Evolutionary conservation across 371 early-diverging fungal species (phyloP), one percentile per base, ranked within the genome.

Genomic region (Mycotypha africana): DNA sequence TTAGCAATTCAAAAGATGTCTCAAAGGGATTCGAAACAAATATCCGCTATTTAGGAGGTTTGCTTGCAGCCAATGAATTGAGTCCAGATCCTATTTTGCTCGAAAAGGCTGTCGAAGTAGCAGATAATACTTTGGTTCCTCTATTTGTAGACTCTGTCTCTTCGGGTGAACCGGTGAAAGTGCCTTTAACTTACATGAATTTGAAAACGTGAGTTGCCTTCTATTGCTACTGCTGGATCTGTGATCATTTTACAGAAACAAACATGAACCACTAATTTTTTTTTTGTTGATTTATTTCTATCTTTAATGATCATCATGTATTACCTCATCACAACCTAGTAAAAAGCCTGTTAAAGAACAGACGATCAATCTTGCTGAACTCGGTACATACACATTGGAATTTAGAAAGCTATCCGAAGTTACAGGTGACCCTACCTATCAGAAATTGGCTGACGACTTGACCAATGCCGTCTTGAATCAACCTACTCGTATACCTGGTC

Each of bases 351-450:
- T 32, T 19, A 11, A 24, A 7, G 37, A 43, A 11, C 38, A 44
- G 12, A 37, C 36, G 6, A 53, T 65, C 17, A 54, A 55, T 26
- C 40, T 70, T 9, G 94, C 94, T 4, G 93, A 93, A 45, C 82
- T 89, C 24, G 93, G 93, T 20, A 82, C 92, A 0, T 67, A 93
- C 28, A 63, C 86, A 34, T 64, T 97, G 37, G 97, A 97, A 60
- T 91, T 90, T 54, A 86, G 84, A 15, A 66, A 82, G 8, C 68
- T 97, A 24, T 76, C 82, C 10, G 67, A 84, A 40, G 56, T 92
- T 16, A 85, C 89, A 1, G 76, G 79, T 0, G 62, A 88, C 44
- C 64, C 69, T 14, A 56, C 55, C 11, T 88, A 82, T 45, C 66
- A 76, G n/a, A 34, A 61, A 26, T 63, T 68, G 50, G 77, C 67